These are phyloP conservation scores for Corymbia maculata DNA, from an alignment of 345 rosid genomes.

Conservation along the genomic window DNA sequence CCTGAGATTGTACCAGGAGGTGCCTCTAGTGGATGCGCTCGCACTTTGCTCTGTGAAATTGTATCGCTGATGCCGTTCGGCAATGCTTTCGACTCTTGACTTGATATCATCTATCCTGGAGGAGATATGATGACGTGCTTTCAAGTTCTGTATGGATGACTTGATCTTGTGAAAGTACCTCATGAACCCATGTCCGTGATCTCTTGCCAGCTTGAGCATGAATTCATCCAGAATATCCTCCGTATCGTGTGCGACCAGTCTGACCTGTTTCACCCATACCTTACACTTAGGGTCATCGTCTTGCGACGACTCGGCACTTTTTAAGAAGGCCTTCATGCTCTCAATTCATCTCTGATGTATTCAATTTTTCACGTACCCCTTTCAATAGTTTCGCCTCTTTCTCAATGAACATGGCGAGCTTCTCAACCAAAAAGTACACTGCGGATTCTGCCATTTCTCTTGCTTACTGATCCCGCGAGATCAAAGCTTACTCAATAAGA, in stretches of 20 bases:
- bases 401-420: neutral
- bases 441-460: neutral
- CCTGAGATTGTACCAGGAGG: neutral
- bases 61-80: neutral
- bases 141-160: neutral
- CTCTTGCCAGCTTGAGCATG: neutral
- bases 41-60: neutral
- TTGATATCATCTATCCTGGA: neutral
- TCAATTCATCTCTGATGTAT: neutral
- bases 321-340: neutral
- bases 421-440: neutral
- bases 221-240: neutral
- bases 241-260: neutral
- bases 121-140: neutral
- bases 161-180: neutral
- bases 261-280: neutral
- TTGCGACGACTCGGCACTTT: rapidly evolving
- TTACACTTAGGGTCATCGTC: neutral
- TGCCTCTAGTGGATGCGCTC: neutral
- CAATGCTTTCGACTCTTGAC: neutral
- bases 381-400: neutral
- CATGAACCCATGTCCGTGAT: neutral
- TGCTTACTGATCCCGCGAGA: neutral
- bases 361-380: neutral
- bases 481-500: neutral